A percentile compares a stretch with the other conserved stretches of the same genome.
Conservation (phyloP, 2,329 filamentous ascomycete genomes). For the Byssochlamys sp. region DNA sequence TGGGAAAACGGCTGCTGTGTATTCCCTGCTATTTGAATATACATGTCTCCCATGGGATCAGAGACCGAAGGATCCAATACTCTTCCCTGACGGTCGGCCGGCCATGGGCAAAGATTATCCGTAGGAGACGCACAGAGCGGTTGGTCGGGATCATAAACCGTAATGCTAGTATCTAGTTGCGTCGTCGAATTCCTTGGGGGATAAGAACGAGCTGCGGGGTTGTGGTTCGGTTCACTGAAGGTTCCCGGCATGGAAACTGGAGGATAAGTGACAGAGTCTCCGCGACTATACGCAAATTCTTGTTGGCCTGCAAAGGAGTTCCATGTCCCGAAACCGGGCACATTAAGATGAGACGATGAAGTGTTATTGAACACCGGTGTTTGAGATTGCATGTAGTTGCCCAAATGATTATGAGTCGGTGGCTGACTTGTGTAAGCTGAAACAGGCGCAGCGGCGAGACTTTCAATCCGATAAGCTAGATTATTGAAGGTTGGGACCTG, state of each 20-base stretch:
- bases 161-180: conserved; percentile 9
- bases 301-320: neutral
- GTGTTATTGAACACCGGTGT: neutral
- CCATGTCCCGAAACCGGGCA: neutral
- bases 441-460: neutral
- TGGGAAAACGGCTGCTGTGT: neutral
- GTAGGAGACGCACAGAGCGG: conserved; percentile 17
- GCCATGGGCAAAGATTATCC: conserved; percentile 8
- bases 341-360: neutral
- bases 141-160: conserved; percentile 13
- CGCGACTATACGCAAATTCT: conserved; percentile 4
- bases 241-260: conserved; percentile 5
- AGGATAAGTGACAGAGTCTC: conserved; percentile 13
- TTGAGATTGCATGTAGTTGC: neutral
- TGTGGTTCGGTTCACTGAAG: neutral
- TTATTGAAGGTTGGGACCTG: neutral
- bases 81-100: neutral
- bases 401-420: neutral
- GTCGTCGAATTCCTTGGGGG: conserved; percentile 12
- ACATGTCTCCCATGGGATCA: neutral
- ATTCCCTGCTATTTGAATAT: neutral
- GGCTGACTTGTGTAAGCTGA: neutral
- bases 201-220: neutral
- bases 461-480: neutral
- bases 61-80: neutral